Percentiles rank a stretch among this genome's conserved stretches.
These are phyloP conservation scores for Hebeloma cylindrosporum DNA, from an alignment of 768 basidiomycete species.

Conservation along the genomic window DNA sequence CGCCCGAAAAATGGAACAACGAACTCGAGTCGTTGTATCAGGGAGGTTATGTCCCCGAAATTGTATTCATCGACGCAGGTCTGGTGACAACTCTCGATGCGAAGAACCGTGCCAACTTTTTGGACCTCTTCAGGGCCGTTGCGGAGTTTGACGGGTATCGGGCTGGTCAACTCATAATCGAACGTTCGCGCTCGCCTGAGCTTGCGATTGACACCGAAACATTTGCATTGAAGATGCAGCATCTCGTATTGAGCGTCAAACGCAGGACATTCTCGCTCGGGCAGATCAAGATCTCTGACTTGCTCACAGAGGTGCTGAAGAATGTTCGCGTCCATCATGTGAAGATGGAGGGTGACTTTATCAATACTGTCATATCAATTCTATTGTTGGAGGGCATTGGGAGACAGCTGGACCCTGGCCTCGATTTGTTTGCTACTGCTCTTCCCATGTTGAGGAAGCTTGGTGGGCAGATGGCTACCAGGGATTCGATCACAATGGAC, in stretches of 20 bases:
- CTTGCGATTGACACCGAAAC: conserved; percentile 90
- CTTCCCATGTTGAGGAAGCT: conserved; percentile 91
- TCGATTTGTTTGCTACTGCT: conserved; percentile 95
- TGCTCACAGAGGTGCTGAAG: conserved; percentile 84
- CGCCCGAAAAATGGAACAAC: conserved; percentile 65
- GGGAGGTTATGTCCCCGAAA: conserved; percentile 86
- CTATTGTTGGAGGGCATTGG: conserved; percentile 95
- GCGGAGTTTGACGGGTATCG: conserved; percentile 98
- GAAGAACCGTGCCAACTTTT: conserved; percentile 86
- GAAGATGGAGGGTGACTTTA: conserved; percentile 98
- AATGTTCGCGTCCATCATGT: conserved; percentile 91
- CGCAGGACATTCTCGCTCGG: conserved; percentile 96
- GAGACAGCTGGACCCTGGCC: conserved; percentile 82
- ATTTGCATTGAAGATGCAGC: conserved; percentile 97
- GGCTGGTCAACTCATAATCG: conserved; percentile 93
- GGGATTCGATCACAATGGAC: conserved; percentile 52
- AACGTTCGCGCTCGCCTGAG: conserved; percentile 89
- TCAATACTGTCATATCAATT: conserved; percentile 96
- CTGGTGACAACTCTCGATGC: conserved; percentile 86
- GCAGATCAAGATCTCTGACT: conserved; percentile 94
- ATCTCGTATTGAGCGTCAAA: conserved; percentile 90
- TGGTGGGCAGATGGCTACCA: conserved; percentile 86
- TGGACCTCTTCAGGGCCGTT: conserved; percentile 94
- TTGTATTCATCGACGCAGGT: conserved; percentile 96
- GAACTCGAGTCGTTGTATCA: conserved; percentile 62